Evolutionary conservation across 2,329 filamentous ascomycete genomes (phyloP), one percentile per base, ranked within the genome.

Genomic region (Berkeleyomyces basicola): DNA sequence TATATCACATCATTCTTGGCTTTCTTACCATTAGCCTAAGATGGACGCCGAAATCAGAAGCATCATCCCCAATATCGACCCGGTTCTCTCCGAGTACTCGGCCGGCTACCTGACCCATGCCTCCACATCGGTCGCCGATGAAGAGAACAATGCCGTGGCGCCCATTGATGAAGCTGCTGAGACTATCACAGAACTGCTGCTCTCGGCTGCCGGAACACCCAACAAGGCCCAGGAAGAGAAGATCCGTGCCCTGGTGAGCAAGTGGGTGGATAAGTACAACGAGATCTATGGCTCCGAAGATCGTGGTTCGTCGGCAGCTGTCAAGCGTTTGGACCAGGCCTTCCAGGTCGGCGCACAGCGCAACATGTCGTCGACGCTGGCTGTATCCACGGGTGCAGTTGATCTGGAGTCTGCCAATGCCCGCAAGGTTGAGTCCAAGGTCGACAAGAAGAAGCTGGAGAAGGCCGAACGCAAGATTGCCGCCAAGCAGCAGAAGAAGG

Each of bases 391-490:
- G 61, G 88, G 84, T 62, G 85, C 80, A 65, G 90, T 99, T 46
- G 93, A 99, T 71, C 80, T 99, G 36, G 93, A 99, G 74, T 95
- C 92, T 63, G 90, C 91, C 71, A 95, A 95, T 71, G 80, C 83
- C 46, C 83, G 92, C 70, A 97, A 97, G 76, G 88, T 99, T 64
- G 93, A 99, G 77, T 97, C 92, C 69, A 90, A 92, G 72, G 93
- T 99, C 65, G 93, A 99, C 76, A 85, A 86, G 72, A 99, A 97
- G 85, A 99, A 99, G 80, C 84, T 99, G 23, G 93, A 99, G 75
- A 99, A 99, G 77, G 93, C 93, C 1, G 93, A 99, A 76, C 82
- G 88, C 67, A 99, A 99, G 79, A 93, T 99, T 71, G 89, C 90
- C 58, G 91, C 91, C 70, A 99, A 99, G 78, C 93, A 97, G 77